Conservation (phyloP, 805 yeast genomes). For the Kodamaea lidongshanica region DNA sequence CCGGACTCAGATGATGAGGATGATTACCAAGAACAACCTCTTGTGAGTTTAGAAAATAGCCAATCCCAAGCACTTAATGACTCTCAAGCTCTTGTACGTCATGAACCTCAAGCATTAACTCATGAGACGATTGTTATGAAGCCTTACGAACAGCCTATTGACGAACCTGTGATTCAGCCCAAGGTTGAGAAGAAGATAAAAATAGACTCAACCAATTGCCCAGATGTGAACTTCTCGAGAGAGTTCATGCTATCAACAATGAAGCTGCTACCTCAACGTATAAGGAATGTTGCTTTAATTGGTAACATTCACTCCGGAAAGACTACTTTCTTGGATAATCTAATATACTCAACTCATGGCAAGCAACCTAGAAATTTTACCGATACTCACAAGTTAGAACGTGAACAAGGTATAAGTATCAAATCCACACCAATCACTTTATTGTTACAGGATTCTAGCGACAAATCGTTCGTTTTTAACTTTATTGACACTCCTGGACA, state of each 20-base stretch:
- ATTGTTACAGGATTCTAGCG: conserved; percentile 45
- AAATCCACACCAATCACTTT: conserved; percentile 58
- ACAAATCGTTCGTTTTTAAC: conserved; percentile 53
- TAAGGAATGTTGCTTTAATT: conserved; percentile 69
- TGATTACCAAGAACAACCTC: conserved; percentile 8
- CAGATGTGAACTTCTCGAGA: conserved; percentile 55
- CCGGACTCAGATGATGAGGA: conserved; percentile 26
- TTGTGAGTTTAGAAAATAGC: not conserved
- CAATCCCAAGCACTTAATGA: not conserved
- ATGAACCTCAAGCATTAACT: conserved; percentile 1
- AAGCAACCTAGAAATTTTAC: conserved; percentile 54
- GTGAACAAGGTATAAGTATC: conserved; percentile 63
- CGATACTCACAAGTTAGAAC: conserved; percentile 67
- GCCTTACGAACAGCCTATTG: conserved; percentile 18
- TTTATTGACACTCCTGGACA: conserved; percentile 92
- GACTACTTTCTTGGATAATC: conserved; percentile 65
- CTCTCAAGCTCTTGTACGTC: not conserved
- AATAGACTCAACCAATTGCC: conserved; percentile 41
- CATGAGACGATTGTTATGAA: conserved; percentile 49
- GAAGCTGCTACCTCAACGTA: conserved; percentile 48
- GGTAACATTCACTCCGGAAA: conserved; percentile 86
- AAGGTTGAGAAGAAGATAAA: conserved; percentile 33
- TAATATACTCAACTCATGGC: conserved; percentile 63
- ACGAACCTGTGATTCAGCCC: conserved; percentile 65
- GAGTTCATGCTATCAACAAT: conserved; percentile 52